Evolutionary conservation across 805 yeast species (phyloP), one percentile per base, ranked within the genome.

Genomic region (Candida dajiaensis): DNA sequence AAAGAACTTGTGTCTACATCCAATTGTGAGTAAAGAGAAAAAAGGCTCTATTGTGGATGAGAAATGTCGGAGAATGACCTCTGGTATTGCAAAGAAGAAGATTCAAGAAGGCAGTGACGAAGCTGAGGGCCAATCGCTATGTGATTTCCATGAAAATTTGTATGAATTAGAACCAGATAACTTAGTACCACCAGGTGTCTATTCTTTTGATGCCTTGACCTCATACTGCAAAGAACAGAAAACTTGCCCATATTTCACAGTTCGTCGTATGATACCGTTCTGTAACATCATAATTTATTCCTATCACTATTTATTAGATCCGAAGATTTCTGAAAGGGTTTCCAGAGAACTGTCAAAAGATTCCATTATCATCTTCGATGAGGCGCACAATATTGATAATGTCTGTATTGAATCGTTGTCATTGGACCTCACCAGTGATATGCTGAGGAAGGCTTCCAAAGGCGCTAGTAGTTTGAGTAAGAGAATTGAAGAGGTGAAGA

Each of bases 341-440:
- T 89, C 97, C 6, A 80, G 76, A 52, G 98, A 94, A 61, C 76
- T 94, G 43, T 86, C 96, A 18, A 88, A 89, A 55, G 98, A 94
- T 60, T 78, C 95, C 45, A 94, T 94, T 49, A 85, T 94, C 51
- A 95, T 94, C 36, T 94, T 94, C 62, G 99, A 94, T 69, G 99
- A 94, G 70, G 99, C 99, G 41, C 99, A 94, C 66, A 94, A 94
- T 68, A 94, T 94, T 47, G 99, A 94, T 73, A 94, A 94, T 72
- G 99, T 94, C 47, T 94, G 99, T 70, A 94, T 94, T 48, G 99
- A 94, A 65, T 87, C 98, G 0, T 67, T 94, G 38, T 88, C 97
- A 6, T 74, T 94, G 42, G 98, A 94, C 62, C 69, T 94, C 52
- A 94, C 97, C 0, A 96, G 89, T 56, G 97, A 92, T 54, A 80